Evolutionary conservation across 768 basidiomycete species (phyloP), one percentile per base, ranked within the genome.

Genomic region (Saitozyma podzolica): DNA sequence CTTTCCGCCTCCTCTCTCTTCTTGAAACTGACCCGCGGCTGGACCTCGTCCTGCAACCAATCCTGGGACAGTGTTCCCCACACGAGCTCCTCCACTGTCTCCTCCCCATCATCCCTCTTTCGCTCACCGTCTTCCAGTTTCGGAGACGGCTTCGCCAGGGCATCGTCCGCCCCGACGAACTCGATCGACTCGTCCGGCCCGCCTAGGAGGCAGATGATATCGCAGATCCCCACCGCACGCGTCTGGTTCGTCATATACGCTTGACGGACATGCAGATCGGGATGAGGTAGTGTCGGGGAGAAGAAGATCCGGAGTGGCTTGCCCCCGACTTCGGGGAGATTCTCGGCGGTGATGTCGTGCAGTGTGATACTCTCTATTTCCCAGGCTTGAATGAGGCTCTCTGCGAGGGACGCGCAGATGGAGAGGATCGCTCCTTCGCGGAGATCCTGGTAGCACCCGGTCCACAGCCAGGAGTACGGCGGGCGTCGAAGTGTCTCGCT

Each of bases 271-370:
- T 52, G 10, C 11, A 10, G 3, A 3, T 52, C 51, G 17, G 11
- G 11, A 13, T 19, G 17, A 13, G 49, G 58, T 17, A 54, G 58
- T 9, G 8, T 11, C 3, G 45, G 43, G 17, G 49, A 53, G 55
- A 54, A 65, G 55, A 61, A 61, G 9, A 61, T 49, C 10, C 47
- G 45, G 8, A 48, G 45, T n/a, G 19, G 29, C 8, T 8, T 7
- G n/a, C 49, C 54, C 14, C 45, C 29, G 8, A 59, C 45, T 4
- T 54, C 51, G 4, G 64, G 64, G 14, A 65, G 41, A 51, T 57
- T 58, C 56, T 65, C 59, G 8, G 50, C 59, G 2, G 64, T 65
- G 17, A 65, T 40, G 10, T 55, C 42, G 41, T 65, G 64, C 9
- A 61, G 55, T 10, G 59, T 65, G 11, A 65, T 54, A 9, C n/a